Evolutionary conservation across 768 basidiomycete genomes (phyloP).

Genomic region (Leccinum pellstonianum): DNA sequence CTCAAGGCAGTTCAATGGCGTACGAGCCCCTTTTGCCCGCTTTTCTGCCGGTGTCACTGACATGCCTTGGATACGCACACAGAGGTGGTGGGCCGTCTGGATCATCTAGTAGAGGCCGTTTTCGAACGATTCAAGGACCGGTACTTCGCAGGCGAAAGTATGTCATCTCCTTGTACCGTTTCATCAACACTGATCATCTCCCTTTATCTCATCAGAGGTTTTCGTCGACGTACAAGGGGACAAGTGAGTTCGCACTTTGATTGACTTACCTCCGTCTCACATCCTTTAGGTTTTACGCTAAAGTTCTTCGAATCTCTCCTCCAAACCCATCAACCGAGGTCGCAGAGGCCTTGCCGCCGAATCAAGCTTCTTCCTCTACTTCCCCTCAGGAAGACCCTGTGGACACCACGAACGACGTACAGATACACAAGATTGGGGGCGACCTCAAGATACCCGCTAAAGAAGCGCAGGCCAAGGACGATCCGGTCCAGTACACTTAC

Average conservation of each 20-base stretch:
- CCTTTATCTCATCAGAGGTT: conserved; percentile 53
- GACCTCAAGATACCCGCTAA: conserved; percentile 76
- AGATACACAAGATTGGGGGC: conserved; percentile 68
- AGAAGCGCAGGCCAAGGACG: conserved; percentile 69
- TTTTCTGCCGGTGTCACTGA: conserved; percentile 15
- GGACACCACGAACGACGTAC: conserved; percentile 49
- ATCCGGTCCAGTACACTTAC: conserved; percentile 83
- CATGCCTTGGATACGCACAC: conserved; percentile 19
- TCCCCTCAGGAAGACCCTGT: conserved; percentile 42
- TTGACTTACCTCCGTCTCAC: conserved; percentile 16
- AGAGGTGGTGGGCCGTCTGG: conserved; percentile 97
- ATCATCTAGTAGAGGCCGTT: conserved; percentile 92
- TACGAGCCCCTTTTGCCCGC: conserved; percentile 47
- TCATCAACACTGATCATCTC: conserved; percentile 17
- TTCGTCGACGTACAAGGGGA: conserved; percentile 85
- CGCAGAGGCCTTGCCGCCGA: conserved; percentile 34
- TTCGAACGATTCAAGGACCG: conserved; percentile 96
- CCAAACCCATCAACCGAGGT: conserved; percentile 50
- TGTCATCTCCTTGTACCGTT: conserved; percentile 34
- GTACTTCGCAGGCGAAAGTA: conserved; percentile 89
- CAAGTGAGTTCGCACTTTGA: conserved; percentile 54
- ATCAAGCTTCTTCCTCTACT: conserved; percentile 41
- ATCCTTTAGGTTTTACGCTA: conserved; percentile 69
- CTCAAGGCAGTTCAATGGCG: conserved; percentile 96
- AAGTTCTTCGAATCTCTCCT: conserved; percentile 75